Evolutionary conservation across 1,284 basidiomycete genomes (phyloP).

Genomic region (Papiliotrema flavescens): DNA sequence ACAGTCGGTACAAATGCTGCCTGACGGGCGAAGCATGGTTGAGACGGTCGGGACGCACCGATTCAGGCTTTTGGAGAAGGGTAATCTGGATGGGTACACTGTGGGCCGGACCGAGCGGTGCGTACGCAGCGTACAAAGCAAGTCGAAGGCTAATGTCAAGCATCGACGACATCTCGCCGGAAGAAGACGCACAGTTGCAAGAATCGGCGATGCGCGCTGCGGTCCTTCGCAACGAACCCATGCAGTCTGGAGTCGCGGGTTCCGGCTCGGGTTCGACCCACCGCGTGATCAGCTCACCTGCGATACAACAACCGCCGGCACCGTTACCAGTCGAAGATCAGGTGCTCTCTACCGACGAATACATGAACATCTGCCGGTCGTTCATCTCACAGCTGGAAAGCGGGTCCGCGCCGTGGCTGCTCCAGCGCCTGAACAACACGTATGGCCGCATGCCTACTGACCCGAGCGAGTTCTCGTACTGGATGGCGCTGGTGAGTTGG

Average conservation of each 20-base stretch:
- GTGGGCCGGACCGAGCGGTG: conserved; percentile 73
- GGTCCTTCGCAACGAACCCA: too few species aligned
- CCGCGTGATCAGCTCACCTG: background rate
- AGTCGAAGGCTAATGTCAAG: conserved; percentile 25
- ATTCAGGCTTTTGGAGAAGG: conserved; percentile 79
- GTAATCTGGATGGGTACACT: conserved; percentile 80
- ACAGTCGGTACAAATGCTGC: conserved; percentile 75
- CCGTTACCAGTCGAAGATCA: conserved; percentile 19
- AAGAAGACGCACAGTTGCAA: conserved; percentile 53
- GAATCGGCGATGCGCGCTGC: conserved; percentile 48
- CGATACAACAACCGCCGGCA: background rate
- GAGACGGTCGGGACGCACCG: conserved; percentile 79
- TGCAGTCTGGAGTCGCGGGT: background rate
- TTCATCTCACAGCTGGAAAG: conserved; percentile 77
- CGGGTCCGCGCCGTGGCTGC: conserved; percentile 85
- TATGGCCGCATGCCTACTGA: conserved; percentile 64
- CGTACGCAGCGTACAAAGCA: conserved; percentile 17
- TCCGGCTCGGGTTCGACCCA: background rate
- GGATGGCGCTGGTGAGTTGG: conserved; percentile 69
- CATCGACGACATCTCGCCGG: conserved; percentile 58
- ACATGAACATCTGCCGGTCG: conserved; percentile 69
- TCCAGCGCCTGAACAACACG: conserved; percentile 73
- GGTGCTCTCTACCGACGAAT: conserved; percentile 59
- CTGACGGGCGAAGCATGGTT: conserved; percentile 84
- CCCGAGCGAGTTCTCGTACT: conserved; percentile 72